Evolutionary conservation across 176 grass and related monocot genomes (phyloP).

Genomic region (Themeda triandra): DNA sequence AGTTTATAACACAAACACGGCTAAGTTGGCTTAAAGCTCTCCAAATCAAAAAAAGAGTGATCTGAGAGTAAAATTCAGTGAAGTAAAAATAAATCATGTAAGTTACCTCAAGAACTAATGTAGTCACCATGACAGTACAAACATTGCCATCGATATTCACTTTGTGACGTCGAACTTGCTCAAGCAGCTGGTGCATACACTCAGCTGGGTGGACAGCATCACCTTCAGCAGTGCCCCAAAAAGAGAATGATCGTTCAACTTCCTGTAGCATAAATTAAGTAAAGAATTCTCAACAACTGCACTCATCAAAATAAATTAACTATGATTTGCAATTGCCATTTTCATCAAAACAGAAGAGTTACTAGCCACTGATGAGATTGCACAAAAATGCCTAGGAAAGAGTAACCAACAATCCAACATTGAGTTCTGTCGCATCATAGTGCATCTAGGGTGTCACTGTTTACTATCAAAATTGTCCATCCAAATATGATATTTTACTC

Average conservation of each 20-base stretch:
- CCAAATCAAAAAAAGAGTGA: not conserved
- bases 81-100: conserved; percentile 6
- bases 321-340: not conserved
- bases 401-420: not conserved
- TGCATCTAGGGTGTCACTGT: not conserved
- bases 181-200: conserved; percentile 96
- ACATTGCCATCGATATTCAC: conserved; percentile 97
- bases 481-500: conserved; percentile 14
- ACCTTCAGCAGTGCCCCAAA: conserved; percentile 76
- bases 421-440: not conserved
- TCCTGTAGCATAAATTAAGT: conserved; percentile 54
- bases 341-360: not conserved
- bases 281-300: conserved; percentile 8
- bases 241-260: conserved; percentile 76
- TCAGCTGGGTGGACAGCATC: conserved; percentile 89
- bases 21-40: not conserved
- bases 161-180: conserved; percentile 88
- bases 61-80: not conserved
- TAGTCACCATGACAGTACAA: conserved; percentile 99
- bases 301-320: not conserved
- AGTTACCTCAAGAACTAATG: conserved; percentile 95
- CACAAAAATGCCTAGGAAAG: not conserved
- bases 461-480: not conserved
- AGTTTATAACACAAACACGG: not conserved
- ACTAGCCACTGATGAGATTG: not conserved